These are phyloP conservation scores for Linum lewisii DNA, from an alignment of 345 rosid genomes.

Conservation along the genomic window DNA sequence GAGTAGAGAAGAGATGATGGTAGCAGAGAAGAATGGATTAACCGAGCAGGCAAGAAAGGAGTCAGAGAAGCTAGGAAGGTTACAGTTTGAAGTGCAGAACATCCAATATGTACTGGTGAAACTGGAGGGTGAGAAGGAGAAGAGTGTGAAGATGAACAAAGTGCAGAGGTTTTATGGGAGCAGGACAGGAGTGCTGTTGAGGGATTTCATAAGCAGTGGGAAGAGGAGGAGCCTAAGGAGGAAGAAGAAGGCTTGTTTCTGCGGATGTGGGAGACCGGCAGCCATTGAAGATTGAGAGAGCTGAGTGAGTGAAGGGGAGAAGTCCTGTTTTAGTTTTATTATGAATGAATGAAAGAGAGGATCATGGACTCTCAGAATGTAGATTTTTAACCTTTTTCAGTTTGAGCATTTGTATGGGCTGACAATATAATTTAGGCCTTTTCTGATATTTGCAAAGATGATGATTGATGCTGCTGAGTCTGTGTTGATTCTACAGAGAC, in stretches of 20 bases:
- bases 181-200: constrained; percentile 45
- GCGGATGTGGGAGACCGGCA: constrained; percentile 59
- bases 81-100: constrained; percentile 21
- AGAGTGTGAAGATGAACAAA: constrained; percentile 10
- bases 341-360: no score
- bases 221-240: constrained; percentile 29
- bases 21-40: constrained; percentile 8
- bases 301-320: neutral
- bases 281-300: constrained; percentile 37
- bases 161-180: constrained; percentile 29
- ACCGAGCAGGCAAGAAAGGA: constrained; percentile 16
- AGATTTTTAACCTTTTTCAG: no score
- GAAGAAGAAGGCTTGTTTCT: constrained; percentile 54
- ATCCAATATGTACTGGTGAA: constrained; percentile 15
- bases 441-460: no score
- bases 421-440: no score
- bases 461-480: no score
- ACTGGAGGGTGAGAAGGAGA: constrained; percentile 19
- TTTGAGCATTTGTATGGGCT: no score
- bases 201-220: constrained; percentile 53
- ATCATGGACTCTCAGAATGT: no score
- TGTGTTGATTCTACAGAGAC: constrained; percentile 1
- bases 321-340: no score
- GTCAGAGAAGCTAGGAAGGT: constrained; percentile 18
- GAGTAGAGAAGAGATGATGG: constrained; percentile 11